phyloP scores from a whole-genome alignment of 768 basidiomycete genomes.

The Cantharellus anzutake region DNA sequence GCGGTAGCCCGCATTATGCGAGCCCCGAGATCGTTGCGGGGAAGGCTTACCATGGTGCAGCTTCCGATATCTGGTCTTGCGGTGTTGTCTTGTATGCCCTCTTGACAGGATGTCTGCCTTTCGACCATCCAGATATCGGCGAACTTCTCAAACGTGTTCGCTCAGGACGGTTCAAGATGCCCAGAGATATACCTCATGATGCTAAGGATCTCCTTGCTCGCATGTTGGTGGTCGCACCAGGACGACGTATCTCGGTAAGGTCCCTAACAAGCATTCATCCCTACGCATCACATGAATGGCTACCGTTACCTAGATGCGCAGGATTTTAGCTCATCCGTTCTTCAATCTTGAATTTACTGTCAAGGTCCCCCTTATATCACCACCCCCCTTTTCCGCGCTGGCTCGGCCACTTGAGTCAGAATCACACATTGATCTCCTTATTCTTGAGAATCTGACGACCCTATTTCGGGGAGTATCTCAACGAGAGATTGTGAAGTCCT shows the following conservation, averaged over 20 bases:
- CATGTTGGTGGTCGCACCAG: slow-evolving; percentile 66
- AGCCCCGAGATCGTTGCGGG: slow-evolving; percentile 83
- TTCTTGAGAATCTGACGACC: slow-evolving; percentile 75
- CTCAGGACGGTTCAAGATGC: slow-evolving; percentile 53
- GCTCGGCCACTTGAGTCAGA: slow-evolving; percentile 41
- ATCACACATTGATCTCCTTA: slow-evolving; percentile 67
- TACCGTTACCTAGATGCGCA: slow-evolving; percentile 28
- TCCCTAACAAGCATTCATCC: background rate
- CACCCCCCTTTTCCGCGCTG: slow-evolving; percentile 36
- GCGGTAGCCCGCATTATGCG: slow-evolving; percentile 90
- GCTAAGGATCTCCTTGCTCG: slow-evolving; percentile 60
- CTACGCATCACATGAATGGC: background rate
- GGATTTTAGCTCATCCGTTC: slow-evolving; percentile 69
- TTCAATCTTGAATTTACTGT: slow-evolving; percentile 29
- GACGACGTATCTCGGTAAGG: slow-evolving; percentile 46
- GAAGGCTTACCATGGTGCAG: slow-evolving; percentile 61
- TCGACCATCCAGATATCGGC: slow-evolving; percentile 73
- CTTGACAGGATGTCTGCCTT: slow-evolving; percentile 75
- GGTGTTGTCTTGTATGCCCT: slow-evolving; percentile 85
- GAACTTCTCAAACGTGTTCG: slow-evolving; percentile 68
- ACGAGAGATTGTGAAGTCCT: slow-evolving; percentile 45
- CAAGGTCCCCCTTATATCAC: slow-evolving; percentile 15
- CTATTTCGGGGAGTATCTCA: slow-evolving; percentile 79
- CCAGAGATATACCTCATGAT: slow-evolving; percentile 39
- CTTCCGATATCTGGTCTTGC: slow-evolving; percentile 94